These are phyloP conservation scores for Metschnikowia hibisci DNA, from an alignment of 805 yeast genomes.

Conservation along the genomic window DNA sequence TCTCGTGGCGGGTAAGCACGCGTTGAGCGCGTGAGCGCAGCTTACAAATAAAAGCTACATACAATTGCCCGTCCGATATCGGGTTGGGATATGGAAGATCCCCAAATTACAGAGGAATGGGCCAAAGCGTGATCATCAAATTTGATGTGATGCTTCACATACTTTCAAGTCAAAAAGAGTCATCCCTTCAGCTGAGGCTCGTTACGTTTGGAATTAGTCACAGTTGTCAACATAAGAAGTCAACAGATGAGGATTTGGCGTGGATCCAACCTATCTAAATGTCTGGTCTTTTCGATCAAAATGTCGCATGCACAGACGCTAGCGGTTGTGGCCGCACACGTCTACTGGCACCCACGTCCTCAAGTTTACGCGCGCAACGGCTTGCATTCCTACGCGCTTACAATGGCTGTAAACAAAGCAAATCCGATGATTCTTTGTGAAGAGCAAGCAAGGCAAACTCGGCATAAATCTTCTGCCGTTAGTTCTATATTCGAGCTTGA, in stretches of 20 bases:
- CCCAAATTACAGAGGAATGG: too few species aligned
- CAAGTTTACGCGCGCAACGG: neutral
- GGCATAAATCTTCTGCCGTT: too few species aligned
- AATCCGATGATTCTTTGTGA: too few species aligned
- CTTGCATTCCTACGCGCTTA: neutral
- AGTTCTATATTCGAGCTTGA: too few species aligned
- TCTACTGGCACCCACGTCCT: neutral
- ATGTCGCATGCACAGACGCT: neutral
- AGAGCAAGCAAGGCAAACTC: too few species aligned
- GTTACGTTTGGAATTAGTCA: too few species aligned
- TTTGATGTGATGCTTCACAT: too few species aligned
- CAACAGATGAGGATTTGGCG: too few species aligned
- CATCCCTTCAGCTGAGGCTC: too few species aligned
- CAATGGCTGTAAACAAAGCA: neutral
- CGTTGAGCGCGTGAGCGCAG: slow-evolving; percentile 2
- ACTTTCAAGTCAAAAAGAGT: too few species aligned
- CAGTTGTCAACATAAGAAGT: too few species aligned
- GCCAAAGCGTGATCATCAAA: too few species aligned
- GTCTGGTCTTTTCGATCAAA: neutral
- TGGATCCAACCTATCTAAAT: neutral
- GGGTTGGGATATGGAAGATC: neutral
- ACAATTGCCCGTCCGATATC: neutral
- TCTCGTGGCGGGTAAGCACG: slow-evolving; percentile 1
- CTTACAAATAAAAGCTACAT: neutral
- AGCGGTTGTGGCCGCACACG: neutral